These are phyloP conservation scores for Daldinia sp. DNA, from an alignment of 2,329 filamentous ascomycete species.

Conservation along the genomic window DNA sequence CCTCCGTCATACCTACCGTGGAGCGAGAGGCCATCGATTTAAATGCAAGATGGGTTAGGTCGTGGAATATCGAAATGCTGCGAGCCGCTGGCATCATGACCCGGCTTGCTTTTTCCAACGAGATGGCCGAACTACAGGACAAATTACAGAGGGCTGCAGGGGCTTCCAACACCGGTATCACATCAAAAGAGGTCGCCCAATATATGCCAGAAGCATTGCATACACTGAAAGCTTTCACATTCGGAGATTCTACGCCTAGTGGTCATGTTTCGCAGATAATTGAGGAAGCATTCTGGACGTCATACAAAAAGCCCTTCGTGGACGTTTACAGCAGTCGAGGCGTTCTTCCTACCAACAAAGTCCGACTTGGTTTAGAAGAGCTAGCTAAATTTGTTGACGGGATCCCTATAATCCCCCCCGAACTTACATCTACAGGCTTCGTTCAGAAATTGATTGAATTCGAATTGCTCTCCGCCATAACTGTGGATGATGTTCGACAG, in stretches of 20 bases:
- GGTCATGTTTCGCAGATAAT: constrained; percentile 84
- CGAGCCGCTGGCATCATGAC: constrained; percentile 90
- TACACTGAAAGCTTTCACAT: constrained; percentile 86
- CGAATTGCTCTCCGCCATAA: constrained; percentile 87
- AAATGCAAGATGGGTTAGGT: constrained; percentile 92
- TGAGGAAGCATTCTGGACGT: constrained; percentile 96
- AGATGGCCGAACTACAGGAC: constrained; percentile 79
- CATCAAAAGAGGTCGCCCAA: constrained; percentile 68
- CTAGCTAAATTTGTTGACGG: constrained; percentile 80
- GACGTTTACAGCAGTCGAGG: constrained; percentile 90
- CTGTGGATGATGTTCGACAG: constrained; percentile 82
- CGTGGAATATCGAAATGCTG: constrained; percentile 95
- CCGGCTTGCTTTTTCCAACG: constrained; percentile 84
- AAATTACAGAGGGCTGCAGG: constrained; percentile 61
- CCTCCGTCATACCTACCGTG: constrained; percentile 95
- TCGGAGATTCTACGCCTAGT: constrained; percentile 89
- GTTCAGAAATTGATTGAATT: constrained; percentile 83
- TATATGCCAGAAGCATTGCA: constrained; percentile 83
- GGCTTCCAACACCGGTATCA: constrained; percentile 60
- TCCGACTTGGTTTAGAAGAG: constrained; percentile 77
- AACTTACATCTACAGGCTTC: constrained; percentile 77
- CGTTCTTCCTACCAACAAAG: constrained; percentile 82
- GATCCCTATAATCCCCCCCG: constrained; percentile 84
- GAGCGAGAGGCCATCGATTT: constrained; percentile 97
- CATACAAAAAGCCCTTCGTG: constrained; percentile 81